Evolutionary conservation across 306 rosid genomes (phyloP), one percentile per base, ranked within the genome.

Genomic region (Prunus mira): DNA sequence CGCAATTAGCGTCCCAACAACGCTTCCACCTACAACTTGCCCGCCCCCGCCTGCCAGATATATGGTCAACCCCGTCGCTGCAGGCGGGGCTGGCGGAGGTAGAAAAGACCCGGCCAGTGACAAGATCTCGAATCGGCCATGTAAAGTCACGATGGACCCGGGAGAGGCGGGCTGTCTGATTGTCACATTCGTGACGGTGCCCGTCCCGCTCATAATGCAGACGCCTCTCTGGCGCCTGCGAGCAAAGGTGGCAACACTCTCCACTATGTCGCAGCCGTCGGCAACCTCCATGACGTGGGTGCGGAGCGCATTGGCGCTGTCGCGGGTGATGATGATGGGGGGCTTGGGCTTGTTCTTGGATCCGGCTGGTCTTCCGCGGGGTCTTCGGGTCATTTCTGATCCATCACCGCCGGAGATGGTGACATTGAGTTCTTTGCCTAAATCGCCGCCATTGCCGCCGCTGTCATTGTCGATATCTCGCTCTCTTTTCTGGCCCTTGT

Each of bases 281-380:
- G 91, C 90, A 12, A 96, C 87, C 64, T 96, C 99, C 93, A 96
- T 89, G 27, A 96, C 97, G 67, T 96, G 99, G 6, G 99, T 92
- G 2, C 92, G 87, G 1, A 96, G 89, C 19, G 99, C 98, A 58
- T 96, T 96, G 2, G 99, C 97, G 58, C 99, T 96, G 86, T 96
- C 99, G 3, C 96, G 92, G 1, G 97, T 89, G 71, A 96, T 96
- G 82, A 96, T 96, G 76, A 96, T 96, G 0, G 99, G 99, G 0
- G 99, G 99, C 76, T 92, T 96, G 1, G 93, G 98, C 65, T 92
- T 96, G 93, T 96, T 96, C 80, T 96, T 96, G 77, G 99, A 96
- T 82, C 99, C 99, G 0, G 99, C 76, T 0, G 99, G 99, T 32
- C 99, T 81, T 19, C 99, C 99, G 9, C 99, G 67, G 0, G 98